Evolutionary conservation across 2,329 filamentous ascomycete genomes (phyloP).

Genomic region (Verticillium tricorpus): DNA sequence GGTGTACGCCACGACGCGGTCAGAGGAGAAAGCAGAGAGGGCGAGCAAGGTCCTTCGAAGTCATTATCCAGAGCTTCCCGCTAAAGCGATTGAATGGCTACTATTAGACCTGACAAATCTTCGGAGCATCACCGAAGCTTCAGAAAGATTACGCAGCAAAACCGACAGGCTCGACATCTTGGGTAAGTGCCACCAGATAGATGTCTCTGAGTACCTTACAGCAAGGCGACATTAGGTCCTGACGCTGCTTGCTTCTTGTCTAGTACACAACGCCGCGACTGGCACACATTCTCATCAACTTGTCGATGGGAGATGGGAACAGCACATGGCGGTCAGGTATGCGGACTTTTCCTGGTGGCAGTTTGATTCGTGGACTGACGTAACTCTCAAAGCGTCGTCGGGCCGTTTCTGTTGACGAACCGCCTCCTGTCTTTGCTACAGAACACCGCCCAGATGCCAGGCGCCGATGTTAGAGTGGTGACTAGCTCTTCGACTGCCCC

Average conservation of each 20-base stretch:
- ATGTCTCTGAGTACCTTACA: neutral
- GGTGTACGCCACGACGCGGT: constrained; percentile 17
- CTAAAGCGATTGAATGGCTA: constrained; percentile 13
- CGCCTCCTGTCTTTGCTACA: constrained; percentile 20
- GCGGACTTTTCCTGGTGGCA: neutral
- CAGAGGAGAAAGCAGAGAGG: constrained; percentile 12
- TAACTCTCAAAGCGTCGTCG: constrained; percentile 13
- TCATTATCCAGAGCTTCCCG: neutral
- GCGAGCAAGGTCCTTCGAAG: constrained; percentile 1
- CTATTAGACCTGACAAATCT: constrained; percentile 17
- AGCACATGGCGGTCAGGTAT: constrained; percentile 17
- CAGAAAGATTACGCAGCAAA: constrained; percentile 7
- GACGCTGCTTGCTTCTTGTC: neutral
- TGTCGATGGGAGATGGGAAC: constrained; percentile 14
- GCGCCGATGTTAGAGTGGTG: constrained; percentile 18
- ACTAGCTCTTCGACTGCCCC: constrained; percentile 14
- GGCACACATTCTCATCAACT: constrained; percentile 1
- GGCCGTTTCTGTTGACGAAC: constrained; percentile 18
- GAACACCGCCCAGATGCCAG: constrained; percentile 6
- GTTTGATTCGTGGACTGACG: neutral
- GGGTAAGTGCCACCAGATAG: constrained; percentile 7
- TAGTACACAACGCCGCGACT: constrained; percentile 20
- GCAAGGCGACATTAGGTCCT: neutral
- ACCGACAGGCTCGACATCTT: constrained; percentile 18
- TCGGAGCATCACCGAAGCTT: constrained; percentile 11